Evolutionary conservation across 352 stramenopile genomes (phyloP), one percentile per base, ranked within the genome.

Genomic region (Pelagophyceae sp.): DNA sequence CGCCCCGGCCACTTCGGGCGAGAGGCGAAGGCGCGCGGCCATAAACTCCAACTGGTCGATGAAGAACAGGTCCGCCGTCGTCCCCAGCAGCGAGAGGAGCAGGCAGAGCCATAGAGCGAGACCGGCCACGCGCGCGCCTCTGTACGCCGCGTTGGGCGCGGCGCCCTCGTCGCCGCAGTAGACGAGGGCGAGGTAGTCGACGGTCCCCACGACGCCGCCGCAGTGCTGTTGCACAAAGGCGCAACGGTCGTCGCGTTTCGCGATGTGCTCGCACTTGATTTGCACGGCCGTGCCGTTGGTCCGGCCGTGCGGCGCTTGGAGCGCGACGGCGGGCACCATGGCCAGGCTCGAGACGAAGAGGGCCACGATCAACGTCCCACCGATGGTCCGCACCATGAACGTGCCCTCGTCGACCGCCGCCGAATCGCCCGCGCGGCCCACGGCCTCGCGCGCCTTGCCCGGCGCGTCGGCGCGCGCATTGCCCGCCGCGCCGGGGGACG

Each of bases 1-100:
- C 75, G 95, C 90, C 51, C 91, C 80, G 0, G 81, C 81, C 33
- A 82, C 74, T 38, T 79, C 80, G 23, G 79, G 77, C 61, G 81
- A 76, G 25, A 85, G 72, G 67, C 77, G 23, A 32, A 92, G 83
- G 79, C 89, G 87, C 54, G 92, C 85, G 61, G 89, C 92, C 67
- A 95, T 87, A 81, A 81, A 92, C 3, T 91, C 90, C 27, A 96
- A 87, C n/a, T 90, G 93, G 0, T 90, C 88, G 0, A 88, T 94
- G 80, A 96, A 95, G 80, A 94, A 96, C 17, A 86, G 87, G 27
- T 96, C 91, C 0, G 91, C 91, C 32, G 91, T 96, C 76, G 82
- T 92, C 19, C 89, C 90, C 50, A 96, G 89, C 90, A 81, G 45
- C 33, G 72, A 80, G 29, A 78, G 72, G 32, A 82, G 67, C 19